Conservation (phyloP, 2,329 filamentous ascomycete species). For the Fusarium begoniae region DNA sequence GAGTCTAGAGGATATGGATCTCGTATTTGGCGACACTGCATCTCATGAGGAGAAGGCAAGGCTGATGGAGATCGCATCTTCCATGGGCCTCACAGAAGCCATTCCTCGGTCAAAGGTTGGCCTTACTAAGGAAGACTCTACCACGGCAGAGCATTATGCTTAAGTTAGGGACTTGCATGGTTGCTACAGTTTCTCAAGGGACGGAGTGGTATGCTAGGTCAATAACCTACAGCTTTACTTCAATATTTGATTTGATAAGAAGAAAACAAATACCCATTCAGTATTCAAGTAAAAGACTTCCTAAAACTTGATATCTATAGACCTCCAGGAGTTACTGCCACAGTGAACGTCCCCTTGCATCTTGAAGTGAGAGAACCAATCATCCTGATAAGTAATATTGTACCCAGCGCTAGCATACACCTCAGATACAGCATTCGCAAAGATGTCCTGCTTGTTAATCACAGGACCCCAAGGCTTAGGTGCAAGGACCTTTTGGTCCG, state of each 20-base stretch:
- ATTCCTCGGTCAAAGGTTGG: background rate
- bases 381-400: constrained; percentile 40
- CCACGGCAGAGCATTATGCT: background rate
- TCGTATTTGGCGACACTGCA: constrained; percentile 47
- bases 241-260: too few species aligned
- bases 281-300: too few species aligned
- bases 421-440: constrained; percentile 28
- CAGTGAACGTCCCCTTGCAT: constrained; percentile 42
- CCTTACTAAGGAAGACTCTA: background rate
- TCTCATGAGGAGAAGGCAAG: background rate
- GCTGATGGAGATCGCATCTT: background rate
- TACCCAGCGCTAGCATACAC: constrained; percentile 36
- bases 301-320: background rate
- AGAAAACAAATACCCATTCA: background rate
- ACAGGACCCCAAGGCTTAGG: constrained; percentile 43
- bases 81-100: background rate
- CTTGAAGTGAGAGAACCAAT: constrained; percentile 42
- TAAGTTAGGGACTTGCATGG: background rate
- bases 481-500: constrained; percentile 12
- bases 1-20: constrained; percentile 66
- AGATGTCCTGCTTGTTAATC: constrained; percentile 39
- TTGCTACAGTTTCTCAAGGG: too few species aligned
- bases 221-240: too few species aligned
- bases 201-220: background rate
- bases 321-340: constrained; percentile 26